phyloP scores from a whole-genome alignment of 108 stramenopile genomes.

The Cylindrotheca fusiformis region DNA sequence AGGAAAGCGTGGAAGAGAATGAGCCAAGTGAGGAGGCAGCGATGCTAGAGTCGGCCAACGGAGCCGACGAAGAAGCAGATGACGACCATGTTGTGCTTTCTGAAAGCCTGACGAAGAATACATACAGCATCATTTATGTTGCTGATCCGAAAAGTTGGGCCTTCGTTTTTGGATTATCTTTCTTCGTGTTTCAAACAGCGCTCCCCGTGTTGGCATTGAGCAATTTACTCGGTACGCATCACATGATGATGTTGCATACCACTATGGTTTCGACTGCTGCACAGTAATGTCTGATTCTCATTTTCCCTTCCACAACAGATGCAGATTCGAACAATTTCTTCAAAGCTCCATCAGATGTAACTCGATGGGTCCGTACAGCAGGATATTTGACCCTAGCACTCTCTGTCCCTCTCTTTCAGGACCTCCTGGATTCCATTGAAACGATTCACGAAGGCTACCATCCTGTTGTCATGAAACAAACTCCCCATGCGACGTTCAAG shows the following conservation, averaged over 20 bases:
- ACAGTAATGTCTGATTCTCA: not conserved
- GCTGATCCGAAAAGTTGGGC: not conserved
- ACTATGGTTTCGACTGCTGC: not conserved
- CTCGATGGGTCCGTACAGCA: not conserved
- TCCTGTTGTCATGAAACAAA: conserved; percentile 2
- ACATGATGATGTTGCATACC: not conserved
- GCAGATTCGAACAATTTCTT: conserved; percentile 1
- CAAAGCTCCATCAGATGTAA: not conserved
- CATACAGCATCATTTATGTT: conserved; percentile 1
- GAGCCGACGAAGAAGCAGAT: not conserved
- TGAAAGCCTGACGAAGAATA: conserved; percentile 1
- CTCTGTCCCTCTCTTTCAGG: not conserved
- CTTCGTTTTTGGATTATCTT: not conserved
- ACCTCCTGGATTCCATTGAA: conserved; percentile 6
- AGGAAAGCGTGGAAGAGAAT: too few species aligned
- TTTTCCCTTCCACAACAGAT: not conserved
- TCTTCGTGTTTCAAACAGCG: not conserved
- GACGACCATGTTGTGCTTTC: not conserved
- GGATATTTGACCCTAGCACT: not conserved
- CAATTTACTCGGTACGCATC: not conserved
- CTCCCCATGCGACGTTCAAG: conserved; percentile 1
- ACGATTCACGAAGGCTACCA: conserved; percentile 1
- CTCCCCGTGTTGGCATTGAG: not conserved
- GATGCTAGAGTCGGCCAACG: too few species aligned
- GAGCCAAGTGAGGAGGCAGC: too few species aligned